Evolutionary conservation across 495 filamentous ascomycete genomes (phyloP).

Genomic region (Penicillium silybi): DNA sequence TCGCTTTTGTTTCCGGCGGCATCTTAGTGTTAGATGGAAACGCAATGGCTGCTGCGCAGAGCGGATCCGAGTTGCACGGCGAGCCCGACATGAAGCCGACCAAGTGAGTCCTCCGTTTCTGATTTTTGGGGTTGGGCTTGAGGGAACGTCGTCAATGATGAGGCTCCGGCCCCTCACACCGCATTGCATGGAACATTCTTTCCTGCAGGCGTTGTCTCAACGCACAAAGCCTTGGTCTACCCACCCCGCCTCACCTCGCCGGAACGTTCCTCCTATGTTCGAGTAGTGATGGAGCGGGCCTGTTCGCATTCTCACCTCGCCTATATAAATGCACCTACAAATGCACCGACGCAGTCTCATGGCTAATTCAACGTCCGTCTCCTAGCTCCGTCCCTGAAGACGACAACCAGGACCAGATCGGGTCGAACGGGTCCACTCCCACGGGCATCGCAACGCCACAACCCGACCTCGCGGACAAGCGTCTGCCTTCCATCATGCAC

Average conservation of each 20-base stretch:
- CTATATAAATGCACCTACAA: background rate
- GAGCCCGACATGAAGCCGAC: slow-evolving; percentile 53
- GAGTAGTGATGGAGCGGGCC: background rate
- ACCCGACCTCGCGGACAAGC: slow-evolving; percentile 84
- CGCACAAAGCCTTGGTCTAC: background rate
- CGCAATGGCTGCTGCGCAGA: slow-evolving; percentile 46
- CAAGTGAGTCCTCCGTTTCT: slow-evolving; percentile 22
- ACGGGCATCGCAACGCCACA: slow-evolving; percentile 83
- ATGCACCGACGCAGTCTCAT: slow-evolving; percentile 2
- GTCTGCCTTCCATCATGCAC: slow-evolving; percentile 84
- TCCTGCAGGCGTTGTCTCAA: slow-evolving; percentile 5
- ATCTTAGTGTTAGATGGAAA: slow-evolving; percentile 39
- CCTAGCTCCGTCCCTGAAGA: slow-evolving; percentile 51
- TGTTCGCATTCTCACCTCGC: background rate
- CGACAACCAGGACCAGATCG: slow-evolving; percentile 80
- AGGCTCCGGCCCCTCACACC: slow-evolving; percentile 13
- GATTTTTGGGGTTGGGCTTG: background rate
- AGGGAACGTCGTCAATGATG: background rate
- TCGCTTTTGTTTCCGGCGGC: slow-evolving; percentile 9
- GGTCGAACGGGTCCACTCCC: slow-evolving; percentile 72
- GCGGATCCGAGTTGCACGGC: slow-evolving; percentile 47
- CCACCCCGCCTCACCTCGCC: background rate
- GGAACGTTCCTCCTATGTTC: slow-evolving; percentile 9
- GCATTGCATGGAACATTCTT: slow-evolving; percentile 18
- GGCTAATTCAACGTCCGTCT: slow-evolving; percentile 24